Evolutionary conservation across 768 basidiomycete genomes (phyloP).

Genomic region (Termitomyces sp.): DNA sequence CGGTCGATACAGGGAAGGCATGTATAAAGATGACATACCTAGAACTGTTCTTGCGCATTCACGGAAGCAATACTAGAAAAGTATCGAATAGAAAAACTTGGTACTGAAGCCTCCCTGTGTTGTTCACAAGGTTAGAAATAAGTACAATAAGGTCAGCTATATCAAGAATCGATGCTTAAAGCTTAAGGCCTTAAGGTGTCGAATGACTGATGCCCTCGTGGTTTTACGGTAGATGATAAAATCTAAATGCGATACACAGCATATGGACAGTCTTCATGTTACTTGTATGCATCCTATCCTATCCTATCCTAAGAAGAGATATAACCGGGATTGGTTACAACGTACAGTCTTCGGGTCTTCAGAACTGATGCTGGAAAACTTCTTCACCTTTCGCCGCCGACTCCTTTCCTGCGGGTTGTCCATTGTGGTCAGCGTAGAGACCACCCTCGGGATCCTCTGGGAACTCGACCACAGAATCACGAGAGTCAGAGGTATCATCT

Average conservation of each 20-base stretch:
- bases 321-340: slow-evolving; percentile 10
- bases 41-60: slow-evolving; percentile 65
- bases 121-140: slow-evolving; percentile 59
- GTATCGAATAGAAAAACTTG: slow-evolving; percentile 56
- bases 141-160: slow-evolving; percentile 63
- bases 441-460: slow-evolving; percentile 76
- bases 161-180: too few species aligned
- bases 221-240: slow-evolving; percentile 4
- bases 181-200: background rate
- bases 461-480: slow-evolving; percentile 43
- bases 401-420: slow-evolving; percentile 18
- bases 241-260: slow-evolving; percentile 7
- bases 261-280: slow-evolving; percentile 11
- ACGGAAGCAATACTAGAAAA: slow-evolving; percentile 46
- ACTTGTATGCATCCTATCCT: background rate
- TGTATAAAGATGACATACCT: slow-evolving; percentile 42
- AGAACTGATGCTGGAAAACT: slow-evolving; percentile 71
- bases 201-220: slow-evolving; percentile 6
- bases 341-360: background rate
- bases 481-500: slow-evolving; percentile 32
- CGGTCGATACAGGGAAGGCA: background rate
- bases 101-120: slow-evolving; percentile 73
- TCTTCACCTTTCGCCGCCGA: slow-evolving; percentile 34
- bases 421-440: slow-evolving; percentile 45
- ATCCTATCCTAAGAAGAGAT: slow-evolving; percentile 4